phyloP scores from a whole-genome alignment of 2,329 filamentous ascomycete genomes.

The Claviceps spartinae region DNA sequence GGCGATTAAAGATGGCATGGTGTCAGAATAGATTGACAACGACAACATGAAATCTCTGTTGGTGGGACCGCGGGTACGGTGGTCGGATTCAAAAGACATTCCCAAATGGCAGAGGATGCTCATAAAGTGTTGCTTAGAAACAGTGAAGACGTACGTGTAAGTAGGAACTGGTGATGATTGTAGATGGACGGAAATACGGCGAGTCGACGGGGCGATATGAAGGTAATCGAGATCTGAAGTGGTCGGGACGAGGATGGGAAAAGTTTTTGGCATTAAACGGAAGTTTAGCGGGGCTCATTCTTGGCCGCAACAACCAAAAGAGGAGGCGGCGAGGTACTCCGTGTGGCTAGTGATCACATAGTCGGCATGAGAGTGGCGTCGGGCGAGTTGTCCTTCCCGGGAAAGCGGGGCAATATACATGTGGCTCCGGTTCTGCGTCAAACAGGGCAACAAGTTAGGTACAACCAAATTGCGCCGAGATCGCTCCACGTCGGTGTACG shows the following conservation, averaged over 20 bases:
- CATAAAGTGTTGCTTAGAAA: not conserved
- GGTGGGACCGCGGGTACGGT: not conserved
- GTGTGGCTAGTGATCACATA: too few relatives aligned
- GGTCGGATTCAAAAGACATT: not conserved
- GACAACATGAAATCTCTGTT: slow-evolving; percentile 1
- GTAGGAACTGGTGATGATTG: not conserved
- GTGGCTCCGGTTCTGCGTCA: not conserved
- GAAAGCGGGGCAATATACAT: slow-evolving; percentile 3
- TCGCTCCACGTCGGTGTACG: not conserved
- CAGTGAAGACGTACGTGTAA: slow-evolving; percentile 1
- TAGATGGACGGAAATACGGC: not conserved
- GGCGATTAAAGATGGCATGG: not conserved
- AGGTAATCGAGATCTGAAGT: slow-evolving; percentile 1
- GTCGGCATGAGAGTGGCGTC: slow-evolving; percentile 2
- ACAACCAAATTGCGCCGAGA: not conserved
- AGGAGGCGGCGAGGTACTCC: not conserved
- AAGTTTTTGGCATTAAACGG: slow-evolving; percentile 13
- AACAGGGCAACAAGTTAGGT: not conserved
- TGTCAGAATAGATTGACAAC: not conserved
- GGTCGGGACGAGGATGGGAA: slow-evolving; percentile 11
- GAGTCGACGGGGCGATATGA: slow-evolving; percentile 4
- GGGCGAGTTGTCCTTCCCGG: not conserved
- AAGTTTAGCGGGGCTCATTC: slow-evolving; percentile 8
- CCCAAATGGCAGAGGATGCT: not conserved
- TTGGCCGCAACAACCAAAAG: not conserved